Evolutionary conservation across 257 asterid species (phyloP), one percentile per base, ranked within the genome.

Genomic region (Solanum piurae): DNA sequence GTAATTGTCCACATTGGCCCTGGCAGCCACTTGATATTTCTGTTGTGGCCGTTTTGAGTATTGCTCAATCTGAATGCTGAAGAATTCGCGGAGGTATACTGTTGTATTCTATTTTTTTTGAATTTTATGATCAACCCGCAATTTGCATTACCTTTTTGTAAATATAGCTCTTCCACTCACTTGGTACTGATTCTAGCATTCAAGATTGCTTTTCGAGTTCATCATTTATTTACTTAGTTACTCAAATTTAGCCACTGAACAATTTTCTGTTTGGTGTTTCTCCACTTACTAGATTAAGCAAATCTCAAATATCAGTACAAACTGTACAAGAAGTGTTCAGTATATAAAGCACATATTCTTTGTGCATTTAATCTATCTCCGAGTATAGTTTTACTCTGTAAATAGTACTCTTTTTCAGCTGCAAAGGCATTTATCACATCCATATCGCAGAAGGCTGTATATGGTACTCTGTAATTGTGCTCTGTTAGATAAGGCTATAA

Each of bases 51-150:
- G 31, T 86, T 86, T 88, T 85, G 88, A 66, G 83, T 84, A 64
- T 87, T 79, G 62, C 84, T 85, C 88, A 85, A 86, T 79, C 86
- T 25, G 86, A 87, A 52, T 84, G 83, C 86, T 85, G 60, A 86
- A 87, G 76, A 69, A 58, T 89, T 83, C 37, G 44, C 1, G 87
- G 86, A 90, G 89, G 91, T 87, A 88, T 89, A 84, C 73, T 86
- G 86, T 90, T 90, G 91, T 84, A 89, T 75, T 85, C 74, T 69
- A 85, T 85, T 80, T 87, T 55, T 83, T 90, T 76, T 82, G 55
- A 60, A 34, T 82, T 79, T 42, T 89, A 52, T 49, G 71, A 34
- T 86, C 86, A 86, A 84, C 37, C 85, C 85, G 37, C 64, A 62
- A 21, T 72, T 73, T 87, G 77, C 85, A 87, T 37, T 60, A 85